phyloP scores from a whole-genome alignment of 176 grass and related monocot genomes.

The Rhynchospora breviuscula region DNA sequence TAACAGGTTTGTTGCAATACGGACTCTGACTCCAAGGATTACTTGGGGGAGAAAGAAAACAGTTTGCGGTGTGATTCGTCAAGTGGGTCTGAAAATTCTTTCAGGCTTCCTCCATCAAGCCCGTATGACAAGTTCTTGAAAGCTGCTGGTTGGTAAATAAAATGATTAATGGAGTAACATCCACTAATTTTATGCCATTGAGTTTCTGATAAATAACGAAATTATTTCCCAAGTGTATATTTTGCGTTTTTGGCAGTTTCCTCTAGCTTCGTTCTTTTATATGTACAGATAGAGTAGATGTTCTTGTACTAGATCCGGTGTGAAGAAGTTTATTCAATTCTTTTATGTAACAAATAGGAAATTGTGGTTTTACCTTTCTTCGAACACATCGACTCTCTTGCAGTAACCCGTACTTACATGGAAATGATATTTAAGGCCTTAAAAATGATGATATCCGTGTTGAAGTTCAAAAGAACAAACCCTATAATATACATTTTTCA shows the following conservation, averaged over 20 bases:
- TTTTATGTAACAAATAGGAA: neutral
- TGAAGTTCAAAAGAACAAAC: neutral
- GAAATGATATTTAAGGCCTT: neutral
- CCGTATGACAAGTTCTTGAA: slow-evolving; percentile 96
- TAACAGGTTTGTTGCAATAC: slow-evolving; percentile 43
- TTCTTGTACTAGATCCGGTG: neutral
- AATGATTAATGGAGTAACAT: neutral
- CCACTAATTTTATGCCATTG: neutral
- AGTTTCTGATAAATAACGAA: neutral
- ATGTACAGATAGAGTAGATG: slow-evolving; percentile 23
- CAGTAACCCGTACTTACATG: too few species aligned
- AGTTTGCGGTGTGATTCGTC: slow-evolving; percentile 52
- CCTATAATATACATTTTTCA: neutral
- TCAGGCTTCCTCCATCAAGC: slow-evolving; percentile 80
- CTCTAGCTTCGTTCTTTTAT: neutral
- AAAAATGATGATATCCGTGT: neutral
- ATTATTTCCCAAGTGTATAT: neutral
- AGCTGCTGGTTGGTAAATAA: slow-evolving; percentile 73
- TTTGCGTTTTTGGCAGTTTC: neutral
- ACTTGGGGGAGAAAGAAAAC: slow-evolving; percentile 32
- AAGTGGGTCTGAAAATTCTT: slow-evolving; percentile 59
- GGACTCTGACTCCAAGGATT: slow-evolving; percentile 26
- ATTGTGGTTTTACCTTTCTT: neutral
- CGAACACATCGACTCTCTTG: neutral
- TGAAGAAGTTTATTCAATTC: slow-evolving; percentile 8